Conservation (phyloP, 1,284 basidiomycete species). For the Cryptococcus sp. region DNA sequence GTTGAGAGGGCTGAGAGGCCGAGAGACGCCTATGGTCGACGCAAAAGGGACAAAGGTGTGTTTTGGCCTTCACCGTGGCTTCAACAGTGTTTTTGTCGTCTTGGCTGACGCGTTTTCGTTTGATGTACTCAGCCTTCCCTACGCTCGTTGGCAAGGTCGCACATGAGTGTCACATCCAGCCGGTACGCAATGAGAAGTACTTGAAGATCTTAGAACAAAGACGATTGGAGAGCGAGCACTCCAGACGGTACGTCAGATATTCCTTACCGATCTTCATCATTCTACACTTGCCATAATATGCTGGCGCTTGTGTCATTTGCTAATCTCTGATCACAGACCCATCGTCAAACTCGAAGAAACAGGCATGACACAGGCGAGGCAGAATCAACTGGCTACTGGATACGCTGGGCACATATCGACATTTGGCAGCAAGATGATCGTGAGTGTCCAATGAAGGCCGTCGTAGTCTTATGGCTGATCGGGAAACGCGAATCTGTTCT, state of each 20-base stretch:
- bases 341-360: conserved; percentile 54
- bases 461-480: not conserved
- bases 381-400: conserved; percentile 46
- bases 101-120: not conserved
- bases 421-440: conserved; percentile 43
- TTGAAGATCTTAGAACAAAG: conserved; percentile 54
- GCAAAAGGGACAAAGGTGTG: conserved; percentile 45
- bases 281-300: not conserved
- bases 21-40: conserved; percentile 23
- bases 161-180: conserved; percentile 48
- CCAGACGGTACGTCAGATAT: conserved; percentile 43
- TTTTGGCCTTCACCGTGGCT: not conserved
- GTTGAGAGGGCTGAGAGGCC: not conserved
- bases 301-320: not conserved
- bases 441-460: conserved; percentile 22
- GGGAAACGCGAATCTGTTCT: not conserved
- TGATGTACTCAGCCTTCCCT: conserved; percentile 25
- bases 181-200: conserved; percentile 52
- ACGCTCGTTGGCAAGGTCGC: conserved; percentile 40
- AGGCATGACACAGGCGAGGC: conserved; percentile 39
- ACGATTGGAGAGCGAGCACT: conserved; percentile 51
- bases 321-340: conserved; percentile 23
- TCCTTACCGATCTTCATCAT: no score
- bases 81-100: not conserved
- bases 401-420: conserved; percentile 37